phyloP scores from a whole-genome alignment of 208 protist genomes.

The Blechomonas ayalai region DNA sequence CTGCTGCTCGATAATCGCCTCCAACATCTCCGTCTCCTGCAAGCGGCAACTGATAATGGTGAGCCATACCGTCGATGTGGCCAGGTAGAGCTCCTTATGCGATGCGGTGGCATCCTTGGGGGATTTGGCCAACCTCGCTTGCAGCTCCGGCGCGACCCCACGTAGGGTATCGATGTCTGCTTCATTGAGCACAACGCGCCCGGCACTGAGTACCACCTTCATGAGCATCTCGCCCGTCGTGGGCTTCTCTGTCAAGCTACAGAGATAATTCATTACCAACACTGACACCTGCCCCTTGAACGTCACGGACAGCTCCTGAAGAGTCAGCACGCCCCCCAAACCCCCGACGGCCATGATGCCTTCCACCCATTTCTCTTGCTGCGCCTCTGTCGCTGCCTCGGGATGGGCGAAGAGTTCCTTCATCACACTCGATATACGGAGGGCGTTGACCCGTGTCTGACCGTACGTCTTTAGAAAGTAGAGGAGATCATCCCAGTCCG shows the following conservation, averaged over 20 bases:
- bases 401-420: conserved; percentile 41
- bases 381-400: conserved; percentile 27
- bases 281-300: conserved; percentile 39
- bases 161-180: conserved; percentile 42
- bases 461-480: conserved; percentile 75
- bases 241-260: conserved; percentile 49
- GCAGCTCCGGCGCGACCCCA: conserved; percentile 49
- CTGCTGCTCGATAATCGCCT: conserved; percentile 85
- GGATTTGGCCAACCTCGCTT: conserved; percentile 67
- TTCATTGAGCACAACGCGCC: conserved; percentile 61
- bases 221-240: conserved; percentile 57
- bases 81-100: conserved; percentile 86
- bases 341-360: conserved; percentile 58
- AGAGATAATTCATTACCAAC: conserved; percentile 66
- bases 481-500: conserved; percentile 75
- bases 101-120: conserved; percentile 67
- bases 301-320: conserved; percentile 55
- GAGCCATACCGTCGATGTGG: conserved; percentile 82
- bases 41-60: conserved; percentile 85
- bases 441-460: conserved; percentile 35
- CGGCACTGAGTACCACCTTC: conserved; percentile 52
- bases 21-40: conserved; percentile 70
- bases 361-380: conserved; percentile 54
- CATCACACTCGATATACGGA: conserved; percentile 54
- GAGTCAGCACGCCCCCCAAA: conserved; percentile 39